These are phyloP conservation scores for Leccinum incarnatum DNA, from an alignment of 768 basidiomycete species.

Conservation along the genomic window DNA sequence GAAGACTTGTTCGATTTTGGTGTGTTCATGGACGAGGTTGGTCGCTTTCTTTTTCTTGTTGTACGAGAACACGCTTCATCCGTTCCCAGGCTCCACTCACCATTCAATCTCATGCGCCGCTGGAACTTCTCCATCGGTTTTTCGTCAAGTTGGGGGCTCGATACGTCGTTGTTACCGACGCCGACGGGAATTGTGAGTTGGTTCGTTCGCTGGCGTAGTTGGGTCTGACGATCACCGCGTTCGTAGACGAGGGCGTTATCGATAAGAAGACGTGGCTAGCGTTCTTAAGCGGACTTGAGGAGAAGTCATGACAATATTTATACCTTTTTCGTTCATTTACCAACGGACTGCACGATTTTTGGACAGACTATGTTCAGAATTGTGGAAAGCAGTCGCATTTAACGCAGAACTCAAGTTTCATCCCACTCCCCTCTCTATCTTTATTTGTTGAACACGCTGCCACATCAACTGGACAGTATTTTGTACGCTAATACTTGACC, in stretches of 20 bases:
- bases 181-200: constrained; percentile 73
- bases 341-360: neutral
- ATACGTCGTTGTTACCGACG: constrained; percentile 82
- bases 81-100: constrained; percentile 75
- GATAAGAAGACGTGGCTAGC: constrained; percentile 94
- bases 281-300: constrained; percentile 76
- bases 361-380: neutral
- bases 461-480: neutral
- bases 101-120: constrained; percentile 77
- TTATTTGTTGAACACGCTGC: neutral
- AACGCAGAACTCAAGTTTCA: neutral
- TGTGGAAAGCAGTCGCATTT: too few species aligned
- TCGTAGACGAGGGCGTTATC: constrained; percentile 81
- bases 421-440: neutral
- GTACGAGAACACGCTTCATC: neutral
- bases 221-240: neutral
- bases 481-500: neutral
- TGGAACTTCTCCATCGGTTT: constrained; percentile 91
- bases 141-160: constrained; percentile 93
- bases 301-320: constrained; percentile 35
- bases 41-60: constrained; percentile 3
- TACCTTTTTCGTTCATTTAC: neutral
- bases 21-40: constrained; percentile 86
- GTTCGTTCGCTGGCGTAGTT: neutral
- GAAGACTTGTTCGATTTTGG: constrained; percentile 76